A percentile compares a stretch with the other conserved stretches of the same genome.
phyloP scores from a whole-genome alignment of 139 green algal genomes.

The Mesotaenium endlicherianum region DNA sequence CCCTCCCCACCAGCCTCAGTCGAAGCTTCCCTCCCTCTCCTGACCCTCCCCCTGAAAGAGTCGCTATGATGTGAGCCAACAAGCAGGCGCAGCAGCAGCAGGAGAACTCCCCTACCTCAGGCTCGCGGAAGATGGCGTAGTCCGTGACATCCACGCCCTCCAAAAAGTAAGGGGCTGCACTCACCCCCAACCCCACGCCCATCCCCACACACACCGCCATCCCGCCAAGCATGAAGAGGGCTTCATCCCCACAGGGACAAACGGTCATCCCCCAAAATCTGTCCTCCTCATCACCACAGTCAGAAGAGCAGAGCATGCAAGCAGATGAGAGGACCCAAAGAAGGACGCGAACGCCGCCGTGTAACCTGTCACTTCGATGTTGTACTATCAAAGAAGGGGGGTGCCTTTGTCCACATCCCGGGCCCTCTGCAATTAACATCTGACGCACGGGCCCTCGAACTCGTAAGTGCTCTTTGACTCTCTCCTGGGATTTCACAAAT shows the following conservation, averaged over 20 bases:
- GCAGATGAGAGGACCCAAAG: no score
- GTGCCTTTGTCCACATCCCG: no score
- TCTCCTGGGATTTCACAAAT: no score
- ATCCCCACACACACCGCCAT: not conserved
- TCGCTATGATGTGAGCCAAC: not conserved
- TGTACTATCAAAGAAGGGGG: no score
- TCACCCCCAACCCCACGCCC: not conserved
- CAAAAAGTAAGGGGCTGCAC: not conserved
- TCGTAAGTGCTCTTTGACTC: no score
- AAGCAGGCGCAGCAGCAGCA: not conserved
- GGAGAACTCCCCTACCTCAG: not conserved
- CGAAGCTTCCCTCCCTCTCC: not conserved
- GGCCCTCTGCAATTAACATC: no score
- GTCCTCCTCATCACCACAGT: no score
- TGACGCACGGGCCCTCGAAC: no score
- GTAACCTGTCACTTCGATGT: no score
- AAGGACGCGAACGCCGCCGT: no score
- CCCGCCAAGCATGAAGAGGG: not conserved
- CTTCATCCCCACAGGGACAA: not conserved
- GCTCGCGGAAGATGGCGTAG: constrained; percentile 32
- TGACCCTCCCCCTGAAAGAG: not conserved
- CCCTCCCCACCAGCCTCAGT: not conserved
- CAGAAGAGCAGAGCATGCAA: no score
- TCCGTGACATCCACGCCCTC: constrained; percentile 42
- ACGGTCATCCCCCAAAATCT: not conserved